Evolutionary conservation across 2,329 filamentous ascomycete species (phyloP), one percentile per base, ranked within the genome.

Genomic region (Fusarium subglutinans): DNA sequence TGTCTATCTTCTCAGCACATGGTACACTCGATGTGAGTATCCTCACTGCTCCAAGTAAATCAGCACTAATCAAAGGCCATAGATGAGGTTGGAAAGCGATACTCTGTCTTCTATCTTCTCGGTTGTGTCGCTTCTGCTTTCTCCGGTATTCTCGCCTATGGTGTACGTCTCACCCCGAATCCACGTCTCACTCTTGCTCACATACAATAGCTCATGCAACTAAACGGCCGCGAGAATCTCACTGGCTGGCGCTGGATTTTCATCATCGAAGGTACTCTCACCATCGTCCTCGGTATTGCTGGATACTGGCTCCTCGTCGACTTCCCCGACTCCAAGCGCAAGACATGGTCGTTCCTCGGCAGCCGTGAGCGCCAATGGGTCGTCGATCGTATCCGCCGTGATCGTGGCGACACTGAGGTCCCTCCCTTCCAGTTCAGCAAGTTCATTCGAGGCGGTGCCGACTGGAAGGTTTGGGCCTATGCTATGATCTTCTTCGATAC

Each of bases 1-100:
- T 57, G 90, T 93, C 1, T 94, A 93, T 77, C 83, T 94, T 11
- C 86, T 94, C n/a, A 91, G 89, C 68, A 93, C 90, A 41, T 94
- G 91, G 91, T 93, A 93, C 78, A 91, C 90, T 1, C 83, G 90
- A 80, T 91, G 88, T 89, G 81, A 85, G 86, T 80, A 15, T 8
- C 26, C 12, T 8, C 5, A 13, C 12, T 11, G 8, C 8, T 6
- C 5, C n/a, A 13, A 13, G 3, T 1, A 7, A 13, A 17, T 35
- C 20, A 33, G 33, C 37, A 54, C 63, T 71, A 43, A 65, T 54
- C 14, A 41, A 30, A 24, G 8, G 26, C 5, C 14, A 6, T 40
- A 86, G 92, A 89, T 75, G 91, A 94, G 81, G 86, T 94, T 24
- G 91, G 92, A 57, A 92, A 91, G 80, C 86, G 92, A 56, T 93